phyloP scores from a whole-genome alignment of 2,329 filamentous ascomycete genomes.

The Nemania sp. region DNA sequence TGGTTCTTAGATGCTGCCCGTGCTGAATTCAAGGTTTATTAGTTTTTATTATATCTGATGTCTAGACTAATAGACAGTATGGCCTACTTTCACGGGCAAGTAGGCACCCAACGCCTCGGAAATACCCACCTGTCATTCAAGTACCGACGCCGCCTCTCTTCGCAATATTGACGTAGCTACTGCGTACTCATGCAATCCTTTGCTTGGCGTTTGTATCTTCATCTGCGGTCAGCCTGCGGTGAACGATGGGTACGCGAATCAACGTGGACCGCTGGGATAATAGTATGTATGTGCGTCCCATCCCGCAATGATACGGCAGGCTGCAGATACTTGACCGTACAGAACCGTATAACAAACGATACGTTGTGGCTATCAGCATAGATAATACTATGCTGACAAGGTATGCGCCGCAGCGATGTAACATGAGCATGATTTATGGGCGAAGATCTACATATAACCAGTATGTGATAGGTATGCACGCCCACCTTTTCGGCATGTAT shows the following conservation, averaged over 20 bases:
- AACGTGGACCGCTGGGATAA: background rate
- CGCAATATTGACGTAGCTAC: background rate
- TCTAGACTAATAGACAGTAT: background rate
- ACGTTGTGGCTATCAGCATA: background rate
- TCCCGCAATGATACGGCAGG: background rate
- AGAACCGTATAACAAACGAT: background rate
- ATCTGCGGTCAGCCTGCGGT: background rate
- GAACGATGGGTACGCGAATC: background rate
- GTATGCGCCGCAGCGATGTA: conserved; percentile 3
- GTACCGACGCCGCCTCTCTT: conserved; percentile 12
- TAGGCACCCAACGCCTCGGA: conserved; percentile 10
- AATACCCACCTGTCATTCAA: conserved; percentile 21
- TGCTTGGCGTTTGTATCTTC: background rate
- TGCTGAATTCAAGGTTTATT: background rate
- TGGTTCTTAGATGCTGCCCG: background rate
- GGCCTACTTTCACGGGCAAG: background rate
- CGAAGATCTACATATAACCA: background rate
- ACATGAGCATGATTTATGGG: conserved; percentile 6
- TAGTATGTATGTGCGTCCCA: background rate
- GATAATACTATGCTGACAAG: background rate
- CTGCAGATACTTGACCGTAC: background rate
- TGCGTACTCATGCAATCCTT: background rate
- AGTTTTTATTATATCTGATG: background rate
- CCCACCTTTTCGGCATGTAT: too few relatives aligned
- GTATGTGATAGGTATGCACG: background rate